A percentile compares a stretch with the other conserved stretches of the same genome.
These are phyloP conservation scores for Penicillium vulpinum DNA, from an alignment of 2,329 filamentous ascomycete species.

Conservation along the genomic window DNA sequence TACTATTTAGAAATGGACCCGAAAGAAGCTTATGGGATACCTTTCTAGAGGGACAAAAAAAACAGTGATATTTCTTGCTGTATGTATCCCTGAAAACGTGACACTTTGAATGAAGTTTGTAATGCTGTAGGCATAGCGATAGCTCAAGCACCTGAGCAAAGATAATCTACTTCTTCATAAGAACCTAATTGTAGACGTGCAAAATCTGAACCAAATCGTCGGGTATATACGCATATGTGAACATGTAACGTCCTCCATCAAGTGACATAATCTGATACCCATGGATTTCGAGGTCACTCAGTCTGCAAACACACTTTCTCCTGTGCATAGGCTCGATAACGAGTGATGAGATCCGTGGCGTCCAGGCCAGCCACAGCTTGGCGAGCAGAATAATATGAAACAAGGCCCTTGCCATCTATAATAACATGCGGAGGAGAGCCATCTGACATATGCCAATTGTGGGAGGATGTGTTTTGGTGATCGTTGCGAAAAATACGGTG, in stretches of 20 bases:
- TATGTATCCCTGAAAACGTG: background rate
- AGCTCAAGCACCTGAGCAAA: background rate
- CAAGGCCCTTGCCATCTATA: slow-evolving; percentile 57
- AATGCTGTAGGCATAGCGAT: background rate
- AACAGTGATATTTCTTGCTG: background rate
- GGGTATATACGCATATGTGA: slow-evolving; percentile 1
- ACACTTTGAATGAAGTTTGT: background rate
- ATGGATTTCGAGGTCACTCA: background rate
- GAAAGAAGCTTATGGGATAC: background rate
- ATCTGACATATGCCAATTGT: slow-evolving; percentile 38
- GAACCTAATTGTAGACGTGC: background rate
- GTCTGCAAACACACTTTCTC: slow-evolving; percentile 50
- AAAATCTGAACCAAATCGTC: background rate
- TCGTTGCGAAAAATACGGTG: slow-evolving; percentile 44
- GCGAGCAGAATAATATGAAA: slow-evolving; percentile 55
- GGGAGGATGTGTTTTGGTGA: slow-evolving; percentile 42
- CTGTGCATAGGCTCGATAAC: slow-evolving; percentile 55
- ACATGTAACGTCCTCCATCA: background rate
- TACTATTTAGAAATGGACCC: background rate
- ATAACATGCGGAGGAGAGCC: slow-evolving; percentile 36
- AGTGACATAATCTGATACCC: background rate
- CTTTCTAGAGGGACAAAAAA: background rate
- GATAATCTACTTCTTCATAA: background rate
- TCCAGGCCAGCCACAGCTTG: slow-evolving; percentile 45
- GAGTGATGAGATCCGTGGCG: slow-evolving; percentile 55